Evolutionary conservation across 345 rosid species (phyloP).

Genomic region (Brassica cretica): DNA sequence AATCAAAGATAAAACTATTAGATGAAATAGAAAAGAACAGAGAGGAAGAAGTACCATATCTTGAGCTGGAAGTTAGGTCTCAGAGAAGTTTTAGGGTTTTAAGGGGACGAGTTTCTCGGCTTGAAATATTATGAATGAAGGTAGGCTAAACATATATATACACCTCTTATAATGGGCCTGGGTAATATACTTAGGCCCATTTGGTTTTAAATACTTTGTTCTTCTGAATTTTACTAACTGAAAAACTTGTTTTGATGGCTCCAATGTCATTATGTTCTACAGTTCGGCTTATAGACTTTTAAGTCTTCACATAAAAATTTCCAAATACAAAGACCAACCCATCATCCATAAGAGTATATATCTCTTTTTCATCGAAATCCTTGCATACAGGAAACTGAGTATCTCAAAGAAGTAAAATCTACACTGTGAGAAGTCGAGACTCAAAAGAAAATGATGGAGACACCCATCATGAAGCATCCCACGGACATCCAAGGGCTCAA

Average conservation of each 20-base stretch:
- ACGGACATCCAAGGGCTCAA: constrained; percentile 92
- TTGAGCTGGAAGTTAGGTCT: constrained; percentile 16
- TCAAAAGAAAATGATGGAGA: constrained; percentile 85
- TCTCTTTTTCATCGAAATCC: constrained; percentile 1
- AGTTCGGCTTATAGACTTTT: neutral
- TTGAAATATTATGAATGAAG: neutral
- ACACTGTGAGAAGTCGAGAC: constrained; percentile 10
- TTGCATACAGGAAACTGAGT: constrained; percentile 26
- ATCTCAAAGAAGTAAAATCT: constrained; percentile 26
- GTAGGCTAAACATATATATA: neutral
- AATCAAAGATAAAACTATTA: neutral
- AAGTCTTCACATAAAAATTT: constrained; percentile 10
- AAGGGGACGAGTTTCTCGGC: constrained; percentile 19
- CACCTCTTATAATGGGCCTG: constrained; percentile 9
- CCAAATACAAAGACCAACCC: constrained; percentile 19
- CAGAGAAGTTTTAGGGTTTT: constrained; percentile 34
- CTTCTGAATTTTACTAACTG: neutral
- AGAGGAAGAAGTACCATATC: constrained; percentile 25
- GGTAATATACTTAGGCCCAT: neutral
- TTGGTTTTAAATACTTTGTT: neutral
- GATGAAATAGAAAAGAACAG: neutral
- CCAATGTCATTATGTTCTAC: neutral
- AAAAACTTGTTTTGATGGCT: neutral
- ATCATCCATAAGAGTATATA: constrained; percentile 11
- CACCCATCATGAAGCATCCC: constrained; percentile 91